Conservation (phyloP, 345 rosid species). For the Clarkia xantiana region DNA sequence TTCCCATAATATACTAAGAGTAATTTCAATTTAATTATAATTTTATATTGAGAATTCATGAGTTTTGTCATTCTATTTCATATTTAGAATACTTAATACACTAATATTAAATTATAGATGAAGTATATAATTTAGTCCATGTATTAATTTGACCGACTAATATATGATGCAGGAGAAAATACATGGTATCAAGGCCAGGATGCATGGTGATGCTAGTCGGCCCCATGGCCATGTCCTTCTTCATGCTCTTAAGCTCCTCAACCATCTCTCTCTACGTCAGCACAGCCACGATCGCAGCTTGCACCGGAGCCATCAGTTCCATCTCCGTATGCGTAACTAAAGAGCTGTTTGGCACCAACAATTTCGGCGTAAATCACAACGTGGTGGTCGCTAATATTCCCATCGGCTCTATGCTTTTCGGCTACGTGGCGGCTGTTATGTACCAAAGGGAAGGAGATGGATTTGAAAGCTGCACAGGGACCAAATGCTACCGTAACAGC, state of each 20-base stretch:
- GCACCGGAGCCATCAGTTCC: conserved; percentile 70
- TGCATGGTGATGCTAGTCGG: conserved; percentile 37
- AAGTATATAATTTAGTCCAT: too few species aligned
- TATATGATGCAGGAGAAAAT: conserved; percentile 23
- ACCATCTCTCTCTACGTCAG: conserved; percentile 32
- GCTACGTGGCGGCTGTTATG: conserved; percentile 49
- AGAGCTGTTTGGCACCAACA: conserved; percentile 59
- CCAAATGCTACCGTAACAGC: conserved; percentile 43
- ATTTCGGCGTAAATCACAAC: conserved; percentile 79
- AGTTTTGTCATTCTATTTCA: too few species aligned
- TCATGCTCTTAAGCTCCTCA: conserved; percentile 33
- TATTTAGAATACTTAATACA: too few species aligned
- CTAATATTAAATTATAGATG: too few species aligned
- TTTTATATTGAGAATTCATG: too few species aligned
- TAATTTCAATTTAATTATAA: too few species aligned
- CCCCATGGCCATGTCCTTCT: conserved; percentile 49
- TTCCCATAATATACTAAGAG: too few species aligned
- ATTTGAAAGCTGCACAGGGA: conserved; percentile 50
- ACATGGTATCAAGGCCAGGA: conserved; percentile 38
- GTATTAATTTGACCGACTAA: too few species aligned
- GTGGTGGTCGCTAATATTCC: conserved; percentile 68
- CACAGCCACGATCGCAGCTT: conserved; percentile 57
- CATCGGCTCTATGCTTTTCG: conserved; percentile 61
- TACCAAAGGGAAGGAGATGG: conserved; percentile 15
- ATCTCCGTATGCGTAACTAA: conserved; percentile 54